Evolutionary conservation across 176 grass and related monocot genomes (phyloP), one percentile per base, ranked within the genome.

Genomic region (Typha latifolia): DNA sequence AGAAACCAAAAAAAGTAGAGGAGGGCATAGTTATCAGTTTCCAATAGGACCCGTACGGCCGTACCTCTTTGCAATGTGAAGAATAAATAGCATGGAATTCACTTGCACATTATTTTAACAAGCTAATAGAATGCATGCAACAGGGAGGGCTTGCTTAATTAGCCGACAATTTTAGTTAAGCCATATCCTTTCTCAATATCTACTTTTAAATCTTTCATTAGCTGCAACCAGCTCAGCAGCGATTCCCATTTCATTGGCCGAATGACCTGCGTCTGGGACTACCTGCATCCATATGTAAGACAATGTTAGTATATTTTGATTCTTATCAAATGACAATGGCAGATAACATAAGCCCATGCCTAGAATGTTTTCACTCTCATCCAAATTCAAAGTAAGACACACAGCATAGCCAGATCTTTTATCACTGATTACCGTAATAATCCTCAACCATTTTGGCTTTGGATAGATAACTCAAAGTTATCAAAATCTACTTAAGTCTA

Each of bases 221-320:
- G 89, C 84, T 47, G 86, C 73, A 49, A 93, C 86, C 55, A 90
- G 74, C 53, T 90, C 89, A 51, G 95, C 78, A 47, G 84, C 32
- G 5, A 78, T 74, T 29, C 86, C 84, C 63, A 74, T 67, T 81
- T 94, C 89, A 75, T 94, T 94, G 31, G 89, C 95, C 31, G 95
- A 99, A 71, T 99, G 95, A 2, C 95, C 95, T 32, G 89, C 89
- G 72, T 99, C 89, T 32, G 81, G 73, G 49, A 94, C 85, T 51
- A 99, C 80, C 95, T 99, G 73, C 73, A 76, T 68, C 61, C 22
- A 66, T 23, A 66, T 32, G 3, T 32, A 53, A 34, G 48, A 52
- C 5, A 63, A 66, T 12, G 12, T 26, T 26, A 61, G 19, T 1
- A 32, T 1, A 48, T 12, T 63, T 57, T 32, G 18, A 16, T 68